Conservation (phyloP, 306 rosid genomes). For the Pyrus communis region DNA sequence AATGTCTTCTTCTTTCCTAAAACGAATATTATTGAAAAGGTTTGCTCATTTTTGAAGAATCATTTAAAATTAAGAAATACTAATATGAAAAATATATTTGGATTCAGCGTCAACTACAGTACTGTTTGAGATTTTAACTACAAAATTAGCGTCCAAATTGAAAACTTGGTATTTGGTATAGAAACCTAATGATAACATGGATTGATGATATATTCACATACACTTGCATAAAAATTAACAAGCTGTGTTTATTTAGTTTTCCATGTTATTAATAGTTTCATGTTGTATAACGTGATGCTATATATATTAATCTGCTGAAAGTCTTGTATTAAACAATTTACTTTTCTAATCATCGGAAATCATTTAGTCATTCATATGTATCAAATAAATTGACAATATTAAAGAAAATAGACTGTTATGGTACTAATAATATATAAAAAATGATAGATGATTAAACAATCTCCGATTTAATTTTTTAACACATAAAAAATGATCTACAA, state of each 20-base stretch:
- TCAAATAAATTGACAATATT: too few relatives aligned
- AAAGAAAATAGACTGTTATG: too few relatives aligned
- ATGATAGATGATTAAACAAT: too few relatives aligned
- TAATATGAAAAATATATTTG: neutral
- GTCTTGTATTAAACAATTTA: too few relatives aligned
- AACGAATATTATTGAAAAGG: neutral
- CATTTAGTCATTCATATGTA: too few relatives aligned
- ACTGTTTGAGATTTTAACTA: conserved; percentile 1
- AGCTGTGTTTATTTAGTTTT: neutral
- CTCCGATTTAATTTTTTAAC: too few relatives aligned
- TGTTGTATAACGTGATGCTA: too few relatives aligned
- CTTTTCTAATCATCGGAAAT: too few relatives aligned
- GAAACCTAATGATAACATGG: conserved; percentile 2
- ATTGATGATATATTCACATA: neutral
- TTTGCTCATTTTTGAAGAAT: neutral
- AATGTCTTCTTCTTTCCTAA: neutral
- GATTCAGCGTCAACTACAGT: neutral
- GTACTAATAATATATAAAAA: too few relatives aligned
- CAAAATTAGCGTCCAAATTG: conserved; percentile 2
- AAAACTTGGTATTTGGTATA: neutral
- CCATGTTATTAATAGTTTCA: neutral
- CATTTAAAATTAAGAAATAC: neutral
- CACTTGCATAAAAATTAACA: neutral
- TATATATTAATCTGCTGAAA: too few relatives aligned
- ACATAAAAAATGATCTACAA: too few relatives aligned